A percentile compares a stretch with the other conserved stretches of the same genome.
Conservation (phyloP, 2,329 filamentous ascomycete genomes). For the Neopestalotiopsis clavispora region DNA sequence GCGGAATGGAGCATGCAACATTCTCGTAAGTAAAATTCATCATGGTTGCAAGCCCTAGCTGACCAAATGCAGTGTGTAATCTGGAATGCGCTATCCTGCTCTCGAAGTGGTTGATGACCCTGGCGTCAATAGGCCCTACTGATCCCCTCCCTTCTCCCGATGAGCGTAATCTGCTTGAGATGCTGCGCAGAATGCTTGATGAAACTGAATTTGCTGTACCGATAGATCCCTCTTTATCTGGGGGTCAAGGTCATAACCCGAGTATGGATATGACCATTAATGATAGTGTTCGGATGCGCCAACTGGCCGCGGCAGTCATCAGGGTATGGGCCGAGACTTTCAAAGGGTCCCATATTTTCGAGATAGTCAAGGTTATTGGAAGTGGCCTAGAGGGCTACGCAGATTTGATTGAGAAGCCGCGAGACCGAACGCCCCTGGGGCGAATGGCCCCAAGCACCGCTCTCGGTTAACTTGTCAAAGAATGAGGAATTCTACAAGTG, state of each 20-base stretch:
- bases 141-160: conserved; percentile 56
- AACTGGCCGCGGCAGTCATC: conserved; percentile 62
- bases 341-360: conserved; percentile 65
- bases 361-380: conserved; percentile 63
- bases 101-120: conserved; percentile 64
- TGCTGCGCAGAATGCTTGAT: conserved; percentile 62
- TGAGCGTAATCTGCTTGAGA: conserved; percentile 60
- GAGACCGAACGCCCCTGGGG: conserved; percentile 50
- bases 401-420: conserved; percentile 59
- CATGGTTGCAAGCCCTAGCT: conserved; percentile 22
- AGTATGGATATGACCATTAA: conserved; percentile 48
- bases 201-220: conserved; percentile 68
- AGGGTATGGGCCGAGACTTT: conserved; percentile 67
- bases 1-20: conserved; percentile 68
- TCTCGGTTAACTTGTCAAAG: conserved; percentile 26
- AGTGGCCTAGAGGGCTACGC: conserved; percentile 62
- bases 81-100: conserved; percentile 66
- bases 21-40: conserved; percentile 51
- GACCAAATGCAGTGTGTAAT: conserved; percentile 54
- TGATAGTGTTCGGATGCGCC: conserved; percentile 57
- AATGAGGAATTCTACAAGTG: background rate
- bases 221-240: conserved; percentile 59
- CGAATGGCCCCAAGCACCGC: conserved; percentile 35
- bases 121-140: conserved; percentile 54
- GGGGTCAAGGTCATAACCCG: conserved; percentile 41